Percentiles rank a stretch among this genome's conserved stretches.
These are phyloP conservation scores for Plantago major DNA, from an alignment of 257 asterid genomes.

Conservation along the genomic window DNA sequence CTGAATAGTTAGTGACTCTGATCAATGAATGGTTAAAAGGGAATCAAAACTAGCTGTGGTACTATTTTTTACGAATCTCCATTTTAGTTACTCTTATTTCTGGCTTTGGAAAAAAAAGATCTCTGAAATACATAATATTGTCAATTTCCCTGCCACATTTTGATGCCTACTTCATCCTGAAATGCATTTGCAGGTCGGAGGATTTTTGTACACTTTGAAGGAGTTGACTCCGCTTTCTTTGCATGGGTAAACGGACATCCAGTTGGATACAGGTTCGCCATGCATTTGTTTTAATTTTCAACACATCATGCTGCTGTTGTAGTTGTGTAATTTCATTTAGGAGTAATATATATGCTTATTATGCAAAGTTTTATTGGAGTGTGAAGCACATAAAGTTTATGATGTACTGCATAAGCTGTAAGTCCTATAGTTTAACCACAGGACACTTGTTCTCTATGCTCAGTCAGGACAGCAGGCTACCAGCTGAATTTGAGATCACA, in stretches of 20 bases:
- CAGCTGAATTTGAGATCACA: constrained; percentile 98
- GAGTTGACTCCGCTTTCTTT: constrained; percentile 92
- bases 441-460: constrained; percentile 19
- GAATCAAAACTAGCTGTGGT: not conserved
- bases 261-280: constrained; percentile 82
- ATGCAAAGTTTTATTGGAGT: not conserved
- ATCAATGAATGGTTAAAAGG: not conserved
- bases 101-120: not conserved
- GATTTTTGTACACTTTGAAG: constrained; percentile 91
- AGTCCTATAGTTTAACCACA: constrained; percentile 5
- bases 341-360: not conserved
- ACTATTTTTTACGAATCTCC: not conserved
- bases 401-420: not conserved
- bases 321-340: constrained; percentile 11
- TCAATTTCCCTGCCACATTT: constrained; percentile 4
- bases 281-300: constrained; percentile 15
- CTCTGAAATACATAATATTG: not conserved
- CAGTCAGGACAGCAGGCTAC: constrained; percentile 98
- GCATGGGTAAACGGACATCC: constrained; percentile 93
- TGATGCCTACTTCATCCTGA: constrained; percentile 19
- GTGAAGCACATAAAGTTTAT: not conserved
- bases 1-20: not conserved
- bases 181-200: constrained; percentile 69
- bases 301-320: constrained; percentile 5
- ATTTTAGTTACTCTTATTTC: not conserved